Base-by-base conservation (phyloP, 2,329 filamentous ascomycete genomes). In the Fusarium sp. region DNA sequence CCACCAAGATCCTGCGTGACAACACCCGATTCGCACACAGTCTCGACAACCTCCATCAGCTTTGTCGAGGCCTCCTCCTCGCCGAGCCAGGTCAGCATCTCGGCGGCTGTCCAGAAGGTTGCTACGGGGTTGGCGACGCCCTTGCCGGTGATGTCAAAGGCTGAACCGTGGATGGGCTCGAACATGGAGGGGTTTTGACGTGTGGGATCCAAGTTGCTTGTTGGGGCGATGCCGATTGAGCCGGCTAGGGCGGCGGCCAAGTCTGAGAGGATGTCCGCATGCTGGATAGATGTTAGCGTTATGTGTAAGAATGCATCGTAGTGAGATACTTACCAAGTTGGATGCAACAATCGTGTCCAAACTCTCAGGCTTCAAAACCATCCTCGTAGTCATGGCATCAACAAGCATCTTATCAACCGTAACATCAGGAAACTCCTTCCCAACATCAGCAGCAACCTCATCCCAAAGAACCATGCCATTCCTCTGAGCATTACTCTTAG, bases 391-490 rank as follows among this genome's bases (percentile, higher is more conserved):
- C 89, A 92, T 91, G 8, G 90, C 90, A 79, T 92, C 90, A 7
- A 92, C 90, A 22, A 92, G 83, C 88, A 92, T 91, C 84, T 92
- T 92, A 68, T 92, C 90, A 52, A 87, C 84, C 31, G 84, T 86
- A 3, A 92, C 90, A 73, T 91, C 89, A 0, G 88, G 87, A 73
- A 89, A 92, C 6, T 91, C 89, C 66, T 82, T 84, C 0, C 86
- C 85, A 3, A 92, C 86, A 29, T 86, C 83, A 0, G 80, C 82
- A 0, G 89, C 89, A 13, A 92, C 85, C 74, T 92, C 89, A 76
- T 92, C 90, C 91, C 90, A 92, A 67, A 92, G 85, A 1, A 92
- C 90, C 90, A 92, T 91, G 0, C 90, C 90, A 63, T 92, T 91
- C 0, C 90, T 84, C 80, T 91, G 90, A 0, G 90, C 90, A 77